Conservation (phyloP, 139 green algal genomes). For the Bryopsis sp. region DNA sequence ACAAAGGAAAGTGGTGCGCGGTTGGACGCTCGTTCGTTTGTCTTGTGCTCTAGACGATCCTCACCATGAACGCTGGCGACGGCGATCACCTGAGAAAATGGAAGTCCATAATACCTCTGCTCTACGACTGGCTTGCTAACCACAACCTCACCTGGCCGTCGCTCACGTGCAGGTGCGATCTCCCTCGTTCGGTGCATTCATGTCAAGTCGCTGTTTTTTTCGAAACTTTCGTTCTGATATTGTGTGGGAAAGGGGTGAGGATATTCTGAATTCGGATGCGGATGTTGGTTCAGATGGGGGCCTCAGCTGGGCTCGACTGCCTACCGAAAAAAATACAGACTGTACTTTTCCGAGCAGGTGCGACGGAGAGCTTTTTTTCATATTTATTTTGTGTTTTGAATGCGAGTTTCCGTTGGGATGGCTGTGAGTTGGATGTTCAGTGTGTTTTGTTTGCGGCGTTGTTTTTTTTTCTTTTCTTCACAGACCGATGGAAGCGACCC, state of each 20-base stretch:
- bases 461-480: constrained; percentile 1
- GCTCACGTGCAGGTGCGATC: constrained; percentile 60
- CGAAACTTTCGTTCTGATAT: no score
- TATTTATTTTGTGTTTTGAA: not conserved
- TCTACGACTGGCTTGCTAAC: constrained; percentile 80
- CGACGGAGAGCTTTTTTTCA: not conserved
- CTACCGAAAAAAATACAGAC: constrained; percentile 45
- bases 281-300: constrained; percentile 55
- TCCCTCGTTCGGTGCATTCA: not conserved
- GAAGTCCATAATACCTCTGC: constrained; percentile 43
- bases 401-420: no score
- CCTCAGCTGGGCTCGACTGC: constrained; percentile 44
- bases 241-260: no score
- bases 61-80: no score
- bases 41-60: no score
- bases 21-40: no score
- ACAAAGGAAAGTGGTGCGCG: no score
- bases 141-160: constrained; percentile 78
- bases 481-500: constrained; percentile 59
- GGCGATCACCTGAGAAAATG: no score
- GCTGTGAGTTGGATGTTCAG: no score
- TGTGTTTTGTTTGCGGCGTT: no score
- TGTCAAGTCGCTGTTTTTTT: no score
- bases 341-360: constrained; percentile 83
- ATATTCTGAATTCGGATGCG: not conserved